Base-by-base conservation (phyloP, 805 yeast species). In the Debaryomyces maramus region DNA sequence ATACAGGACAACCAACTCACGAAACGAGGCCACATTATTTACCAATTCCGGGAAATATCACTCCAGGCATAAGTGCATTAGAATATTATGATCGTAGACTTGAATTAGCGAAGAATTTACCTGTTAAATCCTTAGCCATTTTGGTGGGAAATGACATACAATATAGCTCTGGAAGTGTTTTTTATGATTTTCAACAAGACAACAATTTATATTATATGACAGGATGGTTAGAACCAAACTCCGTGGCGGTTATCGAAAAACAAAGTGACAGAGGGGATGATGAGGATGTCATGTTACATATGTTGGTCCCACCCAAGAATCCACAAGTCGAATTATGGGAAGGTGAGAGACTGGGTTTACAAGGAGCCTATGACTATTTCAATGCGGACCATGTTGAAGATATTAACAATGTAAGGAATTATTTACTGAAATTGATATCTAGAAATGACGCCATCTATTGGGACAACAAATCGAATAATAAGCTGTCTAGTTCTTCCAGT, bases 211-310 rank as follows among this genome's bases (percentile, higher is more conserved):
- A 67, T 62, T 91, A 91, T 59, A 62, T 91, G 44, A 84, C 95
- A 1, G 98, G 98, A 3, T 89, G 95, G 88, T 75, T 86, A 45
- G 97, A 90, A 56, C 96, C 97, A 3, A 83, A 86, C 48, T 79
- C 95, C 0, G 76, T 83, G 45, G 77, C 79, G 46, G 59, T 83
- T 7, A 61, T 88, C 32, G 95, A 85, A 50, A 83, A 81, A 50
- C 76, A 80, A 30, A 63, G 67, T 24, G 70, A 71, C 39, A 63
- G 73, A 42, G 65, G 75, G n/a, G 49, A 50, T 8, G 66, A 59
- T 8, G 77, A 74, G 18, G 77, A 80, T 36, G 70, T 78, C 24
- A 58, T 75, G 6, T 77, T 86, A 48, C 91, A 87, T 51, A 76
- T 93, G 83, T 66, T 89, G 36, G 96, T 91, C 3, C 96, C 89